These are phyloP conservation scores for Sporothrix sp. DNA, from an alignment of 2,329 filamentous ascomycete species.

Conservation along the genomic window DNA sequence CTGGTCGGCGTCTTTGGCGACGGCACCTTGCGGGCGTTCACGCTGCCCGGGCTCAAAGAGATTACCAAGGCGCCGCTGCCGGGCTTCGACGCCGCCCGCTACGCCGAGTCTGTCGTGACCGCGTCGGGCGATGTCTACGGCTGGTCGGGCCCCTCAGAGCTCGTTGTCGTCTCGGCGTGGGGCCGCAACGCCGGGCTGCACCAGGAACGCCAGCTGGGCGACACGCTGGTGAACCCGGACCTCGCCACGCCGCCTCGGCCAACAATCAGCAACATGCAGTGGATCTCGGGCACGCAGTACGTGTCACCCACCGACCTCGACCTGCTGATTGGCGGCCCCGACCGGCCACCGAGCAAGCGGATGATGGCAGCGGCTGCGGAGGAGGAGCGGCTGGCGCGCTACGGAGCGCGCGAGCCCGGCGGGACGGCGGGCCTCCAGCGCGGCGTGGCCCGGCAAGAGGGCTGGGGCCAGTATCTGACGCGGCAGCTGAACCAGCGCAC, in stretches of 20 bases:
- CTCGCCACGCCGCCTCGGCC: slow-evolving; percentile 67
- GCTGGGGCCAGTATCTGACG: slow-evolving; percentile 71
- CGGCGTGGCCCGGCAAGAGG: slow-evolving; percentile 38
- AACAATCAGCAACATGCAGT: slow-evolving; percentile 90
- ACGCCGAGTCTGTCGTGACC: slow-evolving; percentile 60
- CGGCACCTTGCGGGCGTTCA: slow-evolving; percentile 67
- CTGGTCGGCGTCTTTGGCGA: slow-evolving; percentile 81
- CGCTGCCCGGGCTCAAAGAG: slow-evolving; percentile 81
- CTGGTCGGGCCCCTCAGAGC: slow-evolving; percentile 81
- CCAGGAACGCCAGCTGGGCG: slow-evolving; percentile 47
- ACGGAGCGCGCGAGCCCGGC: slow-evolving; percentile 25
- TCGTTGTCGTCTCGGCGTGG: slow-evolving; percentile 77
- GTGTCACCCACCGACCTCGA: slow-evolving; percentile 82
- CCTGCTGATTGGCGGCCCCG: slow-evolving; percentile 77
- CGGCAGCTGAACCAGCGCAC: slow-evolving; percentile 84
- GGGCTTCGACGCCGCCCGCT: slow-evolving; percentile 64
- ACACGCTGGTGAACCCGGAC: slow-evolving; percentile 70
- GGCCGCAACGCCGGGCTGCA: slow-evolving; percentile 51
- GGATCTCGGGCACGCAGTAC: slow-evolving; percentile 92
- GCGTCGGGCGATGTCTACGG: slow-evolving; percentile 72
- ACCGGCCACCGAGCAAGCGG: slow-evolving; percentile 77
- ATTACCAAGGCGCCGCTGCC: slow-evolving; percentile 59
- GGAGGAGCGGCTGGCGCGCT: slow-evolving; percentile 54
- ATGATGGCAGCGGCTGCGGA: slow-evolving; percentile 73
- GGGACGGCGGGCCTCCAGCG: slow-evolving; percentile 13